A percentile compares a stretch with the other conserved stretches of the same genome.
phyloP scores from a whole-genome alignment of 129 eudicot genomes.

The Lonicera japonica region DNA sequence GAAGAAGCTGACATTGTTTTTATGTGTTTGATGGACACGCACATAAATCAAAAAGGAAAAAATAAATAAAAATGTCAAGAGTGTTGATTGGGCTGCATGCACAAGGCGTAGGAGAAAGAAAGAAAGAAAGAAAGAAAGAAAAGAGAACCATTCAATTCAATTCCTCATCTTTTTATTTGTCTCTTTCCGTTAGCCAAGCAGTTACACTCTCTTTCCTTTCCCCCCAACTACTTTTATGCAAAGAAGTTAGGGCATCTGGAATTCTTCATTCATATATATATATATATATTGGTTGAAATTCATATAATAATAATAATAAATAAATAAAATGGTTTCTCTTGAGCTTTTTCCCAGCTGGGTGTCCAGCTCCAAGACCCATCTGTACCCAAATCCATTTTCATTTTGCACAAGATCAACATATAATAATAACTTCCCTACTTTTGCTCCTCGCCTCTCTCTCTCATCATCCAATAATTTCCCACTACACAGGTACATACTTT shows the following conservation, averaged over 20 bases:
- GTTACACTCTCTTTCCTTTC: no score
- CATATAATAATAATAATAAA: constrained; percentile 12
- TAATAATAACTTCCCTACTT: background rate
- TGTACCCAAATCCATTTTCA: background rate
- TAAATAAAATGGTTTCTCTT: no score
- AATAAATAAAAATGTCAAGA: background rate
- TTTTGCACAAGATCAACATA: no score
- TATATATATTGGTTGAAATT: no score
- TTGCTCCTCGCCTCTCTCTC: constrained; percentile 11
- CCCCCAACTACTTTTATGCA: background rate
- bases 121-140: no score
- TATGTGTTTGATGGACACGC: no score
- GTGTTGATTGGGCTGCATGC: background rate
- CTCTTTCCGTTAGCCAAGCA: no score
- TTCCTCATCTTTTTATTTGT: background rate
- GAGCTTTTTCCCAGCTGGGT: constrained; percentile 4
- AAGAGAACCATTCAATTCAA: constrained; percentile 2
- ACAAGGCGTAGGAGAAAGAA: background rate
- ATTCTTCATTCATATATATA: no score
- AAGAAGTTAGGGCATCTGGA: background rate
- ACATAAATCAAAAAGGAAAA: no score
- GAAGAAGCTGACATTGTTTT: no score
- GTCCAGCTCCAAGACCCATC: constrained; percentile 12
- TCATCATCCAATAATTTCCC: constrained; percentile 8
- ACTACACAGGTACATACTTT: constrained; percentile 6